Base-by-base conservation (phyloP, 148 eudicot genomes). In the Chenopodium berlandieri region DNA sequence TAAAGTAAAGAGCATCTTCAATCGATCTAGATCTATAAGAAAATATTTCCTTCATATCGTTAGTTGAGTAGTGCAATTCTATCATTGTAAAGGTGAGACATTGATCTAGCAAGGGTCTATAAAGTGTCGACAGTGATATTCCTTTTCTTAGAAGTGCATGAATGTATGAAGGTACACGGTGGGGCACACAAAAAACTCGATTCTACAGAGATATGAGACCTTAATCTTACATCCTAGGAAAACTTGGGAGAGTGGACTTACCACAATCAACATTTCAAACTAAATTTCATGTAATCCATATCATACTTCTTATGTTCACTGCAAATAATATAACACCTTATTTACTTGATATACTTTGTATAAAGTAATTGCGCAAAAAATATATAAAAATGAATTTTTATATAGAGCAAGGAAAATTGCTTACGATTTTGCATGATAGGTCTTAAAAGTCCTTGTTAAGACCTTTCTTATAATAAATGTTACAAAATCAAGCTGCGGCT, bases 401-500 rank as follows among this genome's bases (percentile, higher is more conserved):
- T 20, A 62, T 0, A 62, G 5, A 62, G 66, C 23, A 62, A 62
- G 25, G 7, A 7, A 62, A 62, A 62, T 20, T 44, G 32, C 31
- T 47, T 73, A 23, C 76, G n/a, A 19, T 73, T 1, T 11, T 66
- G 14, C 22, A 25, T 11, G 7, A 66, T 62, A 46, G 56, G 76
- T 46, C 60, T 47, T 47, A 32, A 3, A 3, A 73, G 31, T 44
- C 20, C 7, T 73, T 73, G 0, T 40, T 48, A 12, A 52, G 63
- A 74, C 60, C 63, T 27, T 0, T 34, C 60, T 44, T 47, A 47
- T 1, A 50, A 74, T 7, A 25, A 73, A 22, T 73, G 20, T 73
- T 23, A 74, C 77, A 74, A 74, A 74, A 30, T 74, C 77, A 25
- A 74, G 31, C 32, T 25, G 23, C 6, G 44, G 44, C 25, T 50